These are phyloP conservation scores for Hymenoscyphus linearis DNA, from an alignment of 2,329 filamentous ascomycete genomes.

Conservation along the genomic window DNA sequence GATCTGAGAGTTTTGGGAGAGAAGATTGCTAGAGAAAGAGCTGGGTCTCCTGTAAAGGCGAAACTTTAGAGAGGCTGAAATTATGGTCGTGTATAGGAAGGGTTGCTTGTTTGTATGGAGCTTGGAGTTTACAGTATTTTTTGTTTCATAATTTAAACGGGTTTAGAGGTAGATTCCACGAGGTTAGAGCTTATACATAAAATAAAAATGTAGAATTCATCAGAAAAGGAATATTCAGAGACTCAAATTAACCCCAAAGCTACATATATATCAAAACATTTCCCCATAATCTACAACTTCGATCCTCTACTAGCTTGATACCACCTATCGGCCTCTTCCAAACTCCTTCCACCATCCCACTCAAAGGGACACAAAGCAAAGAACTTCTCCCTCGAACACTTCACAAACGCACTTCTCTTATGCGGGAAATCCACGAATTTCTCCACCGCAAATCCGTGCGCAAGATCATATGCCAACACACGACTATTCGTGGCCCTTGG, in stretches of 20 bases:
- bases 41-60: neutral
- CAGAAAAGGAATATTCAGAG: neutral
- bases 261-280: neutral
- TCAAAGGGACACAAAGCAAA: constrained; percentile 43
- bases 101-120: neutral
- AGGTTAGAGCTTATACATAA: neutral
- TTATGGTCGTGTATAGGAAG: neutral
- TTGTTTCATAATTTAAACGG: neutral
- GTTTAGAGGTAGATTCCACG: neutral
- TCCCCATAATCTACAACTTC: neutral
- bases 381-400: constrained; percentile 36
- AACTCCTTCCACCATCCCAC: constrained; percentile 42
- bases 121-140: neutral
- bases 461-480: constrained; percentile 45
- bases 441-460: constrained; percentile 29
- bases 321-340: constrained; percentile 37
- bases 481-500: constrained; percentile 66
- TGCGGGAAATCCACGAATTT: constrained; percentile 37
- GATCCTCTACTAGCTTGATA: constrained; percentile 4
- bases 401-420: constrained; percentile 35
- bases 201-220: neutral
- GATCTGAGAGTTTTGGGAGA: constrained; percentile 19
- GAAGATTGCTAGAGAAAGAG: constrained; percentile 16
- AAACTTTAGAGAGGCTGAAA: neutral
- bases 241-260: neutral